Evolutionary conservation across 352 stramenopile species (phyloP).

Genomic region (Phytopythium cucurbitacearum): DNA sequence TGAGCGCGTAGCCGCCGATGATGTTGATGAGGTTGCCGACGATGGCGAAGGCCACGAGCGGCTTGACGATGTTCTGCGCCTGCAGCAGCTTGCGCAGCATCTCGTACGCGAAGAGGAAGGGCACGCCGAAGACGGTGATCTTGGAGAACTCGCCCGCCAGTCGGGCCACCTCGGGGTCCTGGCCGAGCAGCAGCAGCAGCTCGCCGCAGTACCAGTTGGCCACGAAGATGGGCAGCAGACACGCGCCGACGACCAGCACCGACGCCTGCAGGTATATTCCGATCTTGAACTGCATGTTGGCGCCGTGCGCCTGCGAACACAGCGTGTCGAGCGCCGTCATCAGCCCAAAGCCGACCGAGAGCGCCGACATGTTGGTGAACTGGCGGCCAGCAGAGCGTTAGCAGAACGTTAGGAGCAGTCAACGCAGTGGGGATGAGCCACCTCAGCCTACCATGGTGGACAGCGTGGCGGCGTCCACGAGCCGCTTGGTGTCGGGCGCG

Average conservation of each 20-base stretch:
- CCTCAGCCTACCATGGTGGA: slow-evolving; percentile 52
- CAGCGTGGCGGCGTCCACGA: slow-evolving; percentile 61
- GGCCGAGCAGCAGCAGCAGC: slow-evolving; percentile 40
- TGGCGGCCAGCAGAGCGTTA: slow-evolving; percentile 6
- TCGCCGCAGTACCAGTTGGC: slow-evolving; percentile 45
- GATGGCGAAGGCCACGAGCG: slow-evolving; percentile 50
- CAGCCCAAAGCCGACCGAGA: slow-evolving; percentile 61
- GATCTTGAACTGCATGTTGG: slow-evolving; percentile 42
- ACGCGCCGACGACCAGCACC: slow-evolving; percentile 38
- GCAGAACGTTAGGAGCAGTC: not conserved
- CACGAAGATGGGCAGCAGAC: slow-evolving; percentile 33
- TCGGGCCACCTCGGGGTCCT: slow-evolving; percentile 40
- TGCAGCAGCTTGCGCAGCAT: slow-evolving; percentile 67
- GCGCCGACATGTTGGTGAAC: slow-evolving; percentile 64
- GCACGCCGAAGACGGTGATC: slow-evolving; percentile 43
- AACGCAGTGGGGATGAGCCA: not conserved
- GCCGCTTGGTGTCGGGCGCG: slow-evolving; percentile 46
- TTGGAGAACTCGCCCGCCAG: slow-evolving; percentile 45
- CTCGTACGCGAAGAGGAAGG: slow-evolving; percentile 60
- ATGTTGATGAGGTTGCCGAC: slow-evolving; percentile 60
- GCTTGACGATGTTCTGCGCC: slow-evolving; percentile 60
- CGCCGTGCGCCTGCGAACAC: slow-evolving; percentile 61
- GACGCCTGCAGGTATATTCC: slow-evolving; percentile 63
- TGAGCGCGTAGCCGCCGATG: slow-evolving; percentile 56
- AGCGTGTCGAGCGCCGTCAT: slow-evolving; percentile 72